Percentiles rank a stretch among this genome's conserved stretches.
Conservation (phyloP, 2,329 filamentous ascomycete species). For the Sporothrix schenckii region DNA sequence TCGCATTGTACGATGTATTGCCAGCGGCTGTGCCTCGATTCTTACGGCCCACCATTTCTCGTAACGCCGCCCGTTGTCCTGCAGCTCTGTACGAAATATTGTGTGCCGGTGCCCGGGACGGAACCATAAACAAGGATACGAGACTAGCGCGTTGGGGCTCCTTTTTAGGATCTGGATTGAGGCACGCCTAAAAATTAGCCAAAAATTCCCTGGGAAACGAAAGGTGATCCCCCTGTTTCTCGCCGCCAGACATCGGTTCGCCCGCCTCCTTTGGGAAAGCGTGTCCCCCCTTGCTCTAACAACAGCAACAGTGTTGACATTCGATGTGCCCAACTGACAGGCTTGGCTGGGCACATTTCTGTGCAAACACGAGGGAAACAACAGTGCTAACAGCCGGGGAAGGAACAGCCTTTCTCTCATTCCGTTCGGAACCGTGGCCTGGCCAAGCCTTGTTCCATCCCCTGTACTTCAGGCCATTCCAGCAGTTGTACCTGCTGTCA, state of each 20-base stretch:
- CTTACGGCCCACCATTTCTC: not conserved
- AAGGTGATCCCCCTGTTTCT: conserved; percentile 14
- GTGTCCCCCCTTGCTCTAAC: conserved; percentile 1
- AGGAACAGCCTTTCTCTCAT: conserved; percentile 13
- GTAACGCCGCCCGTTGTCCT: conserved; percentile 16
- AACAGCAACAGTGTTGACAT: conserved; percentile 8
- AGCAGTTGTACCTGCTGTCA: not conserved
- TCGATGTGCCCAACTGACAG: not conserved
- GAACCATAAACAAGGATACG: conserved; percentile 22
- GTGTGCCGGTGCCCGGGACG: conserved; percentile 17
- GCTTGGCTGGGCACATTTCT: not conserved
- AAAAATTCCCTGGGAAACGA: not conserved
- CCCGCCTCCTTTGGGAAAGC: conserved; percentile 15
- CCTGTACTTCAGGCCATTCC: conserved; percentile 9
- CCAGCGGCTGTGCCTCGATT: conserved; percentile 23
- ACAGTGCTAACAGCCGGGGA: not conserved
- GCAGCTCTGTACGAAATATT: not conserved
- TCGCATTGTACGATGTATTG: not conserved
- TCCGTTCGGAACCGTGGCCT: not conserved
- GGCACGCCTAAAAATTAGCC: conserved; percentile 1
- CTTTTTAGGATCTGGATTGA: conserved; percentile 19
- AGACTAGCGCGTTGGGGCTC: conserved; percentile 20
- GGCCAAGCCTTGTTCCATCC: not conserved
- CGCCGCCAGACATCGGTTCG: conserved; percentile 18
- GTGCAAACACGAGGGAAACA: conserved; percentile 11